Base-by-base conservation (phyloP, 202 grass and related monocot species). In the Hordeum pubiflorum region DNA sequence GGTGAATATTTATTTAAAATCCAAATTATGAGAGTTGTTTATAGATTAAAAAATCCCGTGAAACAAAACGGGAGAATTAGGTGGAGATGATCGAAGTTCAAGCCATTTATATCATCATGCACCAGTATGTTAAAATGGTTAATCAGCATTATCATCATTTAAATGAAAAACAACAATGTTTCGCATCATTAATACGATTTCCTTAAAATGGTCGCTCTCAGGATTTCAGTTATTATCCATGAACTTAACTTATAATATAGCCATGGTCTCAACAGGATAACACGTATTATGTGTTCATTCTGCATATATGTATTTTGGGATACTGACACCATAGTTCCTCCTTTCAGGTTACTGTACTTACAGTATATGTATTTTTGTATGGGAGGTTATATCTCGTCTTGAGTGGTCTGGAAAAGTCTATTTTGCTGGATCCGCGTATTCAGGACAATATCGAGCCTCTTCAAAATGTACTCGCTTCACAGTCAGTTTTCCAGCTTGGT, bases 401-500 rank as follows among this genome's bases (percentile, higher is more conserved):
- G 92, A 99, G 97, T 79, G 92, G 97, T 36, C 72, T 99, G 56
- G 97, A 99, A 86, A 93, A n/a, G 74, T 93, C 96, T 55, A 91
- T 99, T 76, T 82, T 99, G 54, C 62, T 89, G 44, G 91, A 99
- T 81, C 81, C 92, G 39, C 89, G 91, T 38, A 90, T 89, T 86
- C 84, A 89, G 36, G 23, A 77, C 58, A 91, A 91, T 55, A 84
- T 87, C 34, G 96, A 90, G 84, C 17, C 92, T 64, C 97, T 99
- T 79, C 91, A 99, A 90, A 99, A 91, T 82, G 97, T 92, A 7
- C 78, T 99, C 29, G 92, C 97, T 81, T 90, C 97, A 22, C 97
- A 99, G 55, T 99, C 97, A 58, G 74, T 99, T 70, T 96, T 93
- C 86, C 97, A 99, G 85, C 81, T 99, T 31, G 97, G 97, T 63